A percentile compares a stretch with the other conserved stretches of the same genome.
phyloP scores from a whole-genome alignment of 257 asterid species.

The Nicotiana noctiflora region DNA sequence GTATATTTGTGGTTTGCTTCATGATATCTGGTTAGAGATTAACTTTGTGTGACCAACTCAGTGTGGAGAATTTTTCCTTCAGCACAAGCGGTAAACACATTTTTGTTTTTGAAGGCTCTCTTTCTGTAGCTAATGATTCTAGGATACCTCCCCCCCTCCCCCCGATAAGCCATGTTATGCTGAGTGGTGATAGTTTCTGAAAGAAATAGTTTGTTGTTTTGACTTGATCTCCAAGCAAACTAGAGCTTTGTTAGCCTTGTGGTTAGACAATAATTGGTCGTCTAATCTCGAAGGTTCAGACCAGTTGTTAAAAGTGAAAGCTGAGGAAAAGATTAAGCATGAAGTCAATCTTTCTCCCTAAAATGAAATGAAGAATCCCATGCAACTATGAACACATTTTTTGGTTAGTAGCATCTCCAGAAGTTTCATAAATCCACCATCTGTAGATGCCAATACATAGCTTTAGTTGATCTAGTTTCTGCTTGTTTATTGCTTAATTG shows the following conservation, averaged over 20 bases:
- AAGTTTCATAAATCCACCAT: not conserved
- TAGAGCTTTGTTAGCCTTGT: not conserved
- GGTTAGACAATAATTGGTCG: not conserved
- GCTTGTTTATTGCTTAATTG: not conserved
- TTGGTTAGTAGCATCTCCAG: not conserved
- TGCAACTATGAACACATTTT: not conserved
- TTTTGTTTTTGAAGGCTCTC: not conserved
- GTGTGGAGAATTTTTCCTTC: not conserved
- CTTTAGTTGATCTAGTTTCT: not conserved
- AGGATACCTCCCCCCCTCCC: not conserved
- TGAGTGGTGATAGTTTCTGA: not conserved
- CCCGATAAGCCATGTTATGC: not conserved
- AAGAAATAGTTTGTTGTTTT: not conserved
- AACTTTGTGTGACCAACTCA: too few relatives aligned
- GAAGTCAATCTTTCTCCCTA: not conserved
- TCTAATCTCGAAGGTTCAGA: not conserved
- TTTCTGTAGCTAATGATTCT: not conserved
- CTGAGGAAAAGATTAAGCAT: not conserved
- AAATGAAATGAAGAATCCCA: not conserved
- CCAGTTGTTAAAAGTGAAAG: not conserved
- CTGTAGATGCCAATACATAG: not conserved
- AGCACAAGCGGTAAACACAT: not conserved
- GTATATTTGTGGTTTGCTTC: too few relatives aligned
- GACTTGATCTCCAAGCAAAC: not conserved
- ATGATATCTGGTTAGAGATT: too few relatives aligned